Evolutionary conservation across 2,329 filamentous ascomycete species (phyloP), one percentile per base, ranked within the genome.

Genomic region (Fusarium sp.): DNA sequence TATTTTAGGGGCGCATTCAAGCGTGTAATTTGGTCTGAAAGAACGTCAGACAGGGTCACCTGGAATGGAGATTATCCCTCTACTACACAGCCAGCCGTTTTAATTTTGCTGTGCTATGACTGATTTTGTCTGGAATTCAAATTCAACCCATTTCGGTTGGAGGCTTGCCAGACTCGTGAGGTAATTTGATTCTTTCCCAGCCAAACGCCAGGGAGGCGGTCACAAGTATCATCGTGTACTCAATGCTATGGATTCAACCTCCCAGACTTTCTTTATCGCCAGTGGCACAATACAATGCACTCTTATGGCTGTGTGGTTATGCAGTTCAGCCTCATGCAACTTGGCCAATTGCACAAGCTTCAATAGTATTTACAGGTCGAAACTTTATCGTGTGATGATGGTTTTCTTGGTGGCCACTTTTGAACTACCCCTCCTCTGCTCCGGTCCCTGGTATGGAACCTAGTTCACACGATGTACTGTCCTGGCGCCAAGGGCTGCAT

Each of bases 31-130:
- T 54, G 24, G 46, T 61, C 47, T 41, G 25, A 51, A 32, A 65
- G 65, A 69, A 61, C 52, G 68, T 71, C 68, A 70, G 55, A 49
- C 52, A 58, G 53, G 52, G 37, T 52, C 24, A 46, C 53, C 44
- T 71, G 68, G 68, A 70, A 71, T 70, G 68, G 49, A 69, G 55
- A 58, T 69, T 63, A 62, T 57, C 58, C 61, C 63, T 70, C 46
- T 37, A 25, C 61, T 53, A 40, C 40, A 44, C 34, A 32, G 59
- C 52, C 34, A 32, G 59, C 52, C 59, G 45, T 69, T 71, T 55
- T 54, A 46, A 52, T 61, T 69, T 58, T 46, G 56, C 40, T 41
- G 16, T 27, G 12, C 27, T 32, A 69, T 69, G 45, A 53, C 51
- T 70, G 59, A 51, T 30, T 46, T 45, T 45, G 40, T 37, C 40